Percentiles rank a stretch among this genome's conserved stretches.
Conservation (phyloP, 805 yeast genomes). For the Sugiyamaella marilandica region DNA sequence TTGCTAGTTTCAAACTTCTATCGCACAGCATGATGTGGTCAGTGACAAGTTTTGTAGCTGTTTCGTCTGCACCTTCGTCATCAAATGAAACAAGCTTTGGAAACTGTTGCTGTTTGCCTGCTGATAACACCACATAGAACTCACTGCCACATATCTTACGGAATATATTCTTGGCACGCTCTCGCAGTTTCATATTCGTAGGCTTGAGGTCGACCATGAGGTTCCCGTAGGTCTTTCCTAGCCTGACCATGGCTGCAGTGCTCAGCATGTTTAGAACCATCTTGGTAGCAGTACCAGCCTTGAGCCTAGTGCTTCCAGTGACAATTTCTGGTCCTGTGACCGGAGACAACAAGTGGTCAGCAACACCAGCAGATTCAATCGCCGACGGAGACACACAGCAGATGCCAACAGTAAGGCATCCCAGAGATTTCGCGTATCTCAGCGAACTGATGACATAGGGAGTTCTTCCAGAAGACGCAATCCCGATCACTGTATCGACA, state of each 20-base stretch:
- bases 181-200: conserved; percentile 22
- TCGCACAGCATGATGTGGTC: conserved; percentile 15
- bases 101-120: not conserved
- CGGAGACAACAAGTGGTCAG: conserved; percentile 18
- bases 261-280: conserved; percentile 25
- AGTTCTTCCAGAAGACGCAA: conserved; percentile 31
- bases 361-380: conserved; percentile 11
- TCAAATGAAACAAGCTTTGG: not conserved
- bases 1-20: conserved; percentile 21
- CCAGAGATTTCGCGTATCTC: conserved; percentile 21
- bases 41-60: conserved; percentile 10
- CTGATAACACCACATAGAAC: not conserved
- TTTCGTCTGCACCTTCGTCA: not conserved
- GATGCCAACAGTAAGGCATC: conserved; percentile 25
- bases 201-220: conserved; percentile 27
- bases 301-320: conserved; percentile 27
- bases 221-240: conserved; percentile 27
- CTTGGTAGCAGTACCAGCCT: conserved; percentile 30
- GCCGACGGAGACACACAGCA: conserved; percentile 22
- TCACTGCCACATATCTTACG: conserved; percentile 16
- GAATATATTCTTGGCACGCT: conserved; percentile 21
- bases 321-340: conserved; percentile 27
- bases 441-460: conserved; percentile 28
- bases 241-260: conserved; percentile 24
- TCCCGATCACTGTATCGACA: conserved; percentile 26